phyloP scores from a whole-genome alignment of 345 rosid genomes.

The Odontarrhena argentea region DNA sequence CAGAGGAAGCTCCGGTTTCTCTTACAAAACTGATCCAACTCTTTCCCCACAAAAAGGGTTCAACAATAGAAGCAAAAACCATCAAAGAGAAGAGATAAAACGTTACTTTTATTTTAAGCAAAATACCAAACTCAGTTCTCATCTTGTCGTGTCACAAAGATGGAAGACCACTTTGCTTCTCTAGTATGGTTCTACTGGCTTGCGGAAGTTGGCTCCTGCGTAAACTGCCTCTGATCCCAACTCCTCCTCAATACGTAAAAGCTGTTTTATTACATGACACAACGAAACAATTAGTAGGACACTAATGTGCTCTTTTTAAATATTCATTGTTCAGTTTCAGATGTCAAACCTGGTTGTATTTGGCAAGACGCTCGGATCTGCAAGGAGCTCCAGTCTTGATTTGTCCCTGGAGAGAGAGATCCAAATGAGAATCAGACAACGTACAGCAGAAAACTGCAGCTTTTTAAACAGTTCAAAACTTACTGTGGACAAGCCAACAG shows the following conservation, averaged over 20 bases:
- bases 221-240: slow-evolving; percentile 80
- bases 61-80: slow-evolving; percentile 9
- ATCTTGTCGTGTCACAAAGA: slow-evolving; percentile 21
- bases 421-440: background rate
- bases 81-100: slow-evolving; percentile 3
- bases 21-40: slow-evolving; percentile 33
- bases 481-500: slow-evolving; percentile 95
- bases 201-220: slow-evolving; percentile 86
- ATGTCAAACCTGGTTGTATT: slow-evolving; percentile 78
- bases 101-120: slow-evolving; percentile 27
- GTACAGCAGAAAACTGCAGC: background rate
- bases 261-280: slow-evolving; percentile 41
- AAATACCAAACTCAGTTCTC: slow-evolving; percentile 24
- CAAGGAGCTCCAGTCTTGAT: slow-evolving; percentile 98
- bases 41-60: slow-evolving; percentile 5
- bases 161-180: slow-evolving; percentile 7
- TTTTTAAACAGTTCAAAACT: slow-evolving; percentile 10
- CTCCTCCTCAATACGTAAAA: slow-evolving; percentile 92
- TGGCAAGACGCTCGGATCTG: slow-evolving; percentile 97
- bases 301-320: background rate
- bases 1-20: slow-evolving; percentile 24
- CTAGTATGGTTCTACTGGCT: slow-evolving; percentile 86
- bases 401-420: slow-evolving; percentile 65
- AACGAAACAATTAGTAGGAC: slow-evolving; percentile 8
- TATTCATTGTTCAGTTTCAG: background rate